Percentiles rank a stretch among this genome's conserved stretches.
These are phyloP conservation scores for Vitis cinerea DNA, from an alignment of 164 flowering plant species.

Conservation along the genomic window DNA sequence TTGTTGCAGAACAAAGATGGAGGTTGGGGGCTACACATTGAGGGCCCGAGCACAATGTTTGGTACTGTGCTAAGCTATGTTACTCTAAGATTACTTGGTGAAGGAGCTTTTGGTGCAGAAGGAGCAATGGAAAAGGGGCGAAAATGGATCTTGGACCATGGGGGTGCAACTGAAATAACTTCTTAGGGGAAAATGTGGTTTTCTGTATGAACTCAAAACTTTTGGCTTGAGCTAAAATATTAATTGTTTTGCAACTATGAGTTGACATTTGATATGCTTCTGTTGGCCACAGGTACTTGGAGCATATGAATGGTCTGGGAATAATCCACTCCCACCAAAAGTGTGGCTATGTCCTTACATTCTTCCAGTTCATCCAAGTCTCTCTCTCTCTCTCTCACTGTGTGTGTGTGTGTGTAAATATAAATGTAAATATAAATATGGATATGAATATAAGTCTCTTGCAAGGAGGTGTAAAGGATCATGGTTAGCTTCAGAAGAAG, in stretches of 20 bases:
- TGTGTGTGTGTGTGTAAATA: too few relatives aligned
- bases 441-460: too few relatives aligned
- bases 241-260: background rate
- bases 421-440: too few relatives aligned
- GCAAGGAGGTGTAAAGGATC: too few relatives aligned
- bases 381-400: too few relatives aligned
- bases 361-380: slow-evolving; percentile 10
- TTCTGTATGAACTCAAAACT: slow-evolving; percentile 5
- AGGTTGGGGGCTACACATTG: too few relatives aligned
- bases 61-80: too few relatives aligned
- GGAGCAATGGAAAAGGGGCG: slow-evolving; percentile 6
- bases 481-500: too few relatives aligned
- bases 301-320: slow-evolving; percentile 7
- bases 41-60: too few relatives aligned
- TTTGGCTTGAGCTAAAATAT: background rate
- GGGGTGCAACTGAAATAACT: slow-evolving; percentile 15
- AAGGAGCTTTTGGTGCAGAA: background rate
- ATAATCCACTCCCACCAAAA: slow-evolving; percentile 10
- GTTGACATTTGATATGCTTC: background rate
- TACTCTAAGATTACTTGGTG: too few relatives aligned
- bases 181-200: slow-evolving; percentile 18
- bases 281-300: slow-evolving; percentile 8
- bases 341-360: slow-evolving; percentile 9
- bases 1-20: too few relatives aligned
- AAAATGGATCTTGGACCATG: slow-evolving; percentile 14